These are phyloP conservation scores for Volvariella volvacea DNA, from an alignment of 1,284 basidiomycete species.

Conservation along the genomic window DNA sequence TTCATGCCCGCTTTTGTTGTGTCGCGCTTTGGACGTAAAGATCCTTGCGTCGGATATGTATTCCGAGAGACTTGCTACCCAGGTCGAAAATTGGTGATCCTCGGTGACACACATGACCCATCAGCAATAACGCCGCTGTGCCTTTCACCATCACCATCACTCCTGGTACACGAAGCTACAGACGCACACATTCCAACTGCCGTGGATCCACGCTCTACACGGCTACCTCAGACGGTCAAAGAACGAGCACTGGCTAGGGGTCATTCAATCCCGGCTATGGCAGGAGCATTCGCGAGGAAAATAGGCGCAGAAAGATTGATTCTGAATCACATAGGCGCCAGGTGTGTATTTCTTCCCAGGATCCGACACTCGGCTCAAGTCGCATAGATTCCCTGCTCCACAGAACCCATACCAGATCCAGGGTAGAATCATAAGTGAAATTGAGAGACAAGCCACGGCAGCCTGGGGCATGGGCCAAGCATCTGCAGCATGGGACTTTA, in stretches of 20 bases:
- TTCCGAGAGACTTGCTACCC: slow-evolving; percentile 55
- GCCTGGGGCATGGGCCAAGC: slow-evolving; percentile 47
- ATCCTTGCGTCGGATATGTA: slow-evolving; percentile 79
- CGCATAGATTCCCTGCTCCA: slow-evolving; percentile 38
- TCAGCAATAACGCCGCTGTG: slow-evolving; percentile 51
- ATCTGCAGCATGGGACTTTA: slow-evolving; percentile 62
- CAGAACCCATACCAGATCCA: slow-evolving; percentile 31
- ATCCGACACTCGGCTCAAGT: background rate
- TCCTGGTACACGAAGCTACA: slow-evolving; percentile 81
- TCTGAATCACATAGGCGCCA: slow-evolving; percentile 78
- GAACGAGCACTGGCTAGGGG: slow-evolving; percentile 59
- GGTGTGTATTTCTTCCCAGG: slow-evolving; percentile 35
- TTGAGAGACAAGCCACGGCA: slow-evolving; percentile 57
- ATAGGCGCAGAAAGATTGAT: slow-evolving; percentile 64
- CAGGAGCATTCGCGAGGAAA: slow-evolving; percentile 68
- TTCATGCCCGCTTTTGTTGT: slow-evolving; percentile 1
- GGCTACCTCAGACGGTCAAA: slow-evolving; percentile 41
- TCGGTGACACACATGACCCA: slow-evolving; percentile 67
- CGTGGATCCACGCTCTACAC: slow-evolving; percentile 42
- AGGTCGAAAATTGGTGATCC: slow-evolving; percentile 43
- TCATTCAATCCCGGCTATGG: slow-evolving; percentile 81
- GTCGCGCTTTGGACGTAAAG: slow-evolving; percentile 28
- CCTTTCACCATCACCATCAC: slow-evolving; percentile 31
- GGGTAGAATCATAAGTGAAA: slow-evolving; percentile 48
- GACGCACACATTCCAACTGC: slow-evolving; percentile 67